Percentiles rank a stretch among this genome's conserved stretches.
Conservation (phyloP, 257 asterid genomes). For the Gentiana straminea region DNA sequence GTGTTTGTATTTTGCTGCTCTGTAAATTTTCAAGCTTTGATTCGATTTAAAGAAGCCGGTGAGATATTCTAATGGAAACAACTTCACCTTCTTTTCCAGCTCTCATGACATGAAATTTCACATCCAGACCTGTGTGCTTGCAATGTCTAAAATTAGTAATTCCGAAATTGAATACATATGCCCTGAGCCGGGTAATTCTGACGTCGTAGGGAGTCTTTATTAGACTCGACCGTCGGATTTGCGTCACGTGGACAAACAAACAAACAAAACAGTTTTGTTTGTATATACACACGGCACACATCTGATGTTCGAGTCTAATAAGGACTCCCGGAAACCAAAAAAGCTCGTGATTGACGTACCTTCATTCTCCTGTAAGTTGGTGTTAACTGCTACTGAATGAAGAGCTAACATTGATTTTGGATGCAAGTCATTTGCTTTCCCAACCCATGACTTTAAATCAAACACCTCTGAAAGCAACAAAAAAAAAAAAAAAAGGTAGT, state of each 20-base stretch:
- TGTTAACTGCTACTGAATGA: constrained; percentile 77
- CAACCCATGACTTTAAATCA: constrained; percentile 73
- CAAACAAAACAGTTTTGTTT: background rate
- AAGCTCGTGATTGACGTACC: constrained; percentile 26
- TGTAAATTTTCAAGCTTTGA: background rate
- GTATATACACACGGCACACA: background rate
- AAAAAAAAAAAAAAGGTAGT: background rate
- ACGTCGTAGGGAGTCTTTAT: too few relatives aligned
- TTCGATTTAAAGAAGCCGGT: constrained; percentile 54
- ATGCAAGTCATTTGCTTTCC: constrained; percentile 67
- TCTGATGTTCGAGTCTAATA: too few relatives aligned
- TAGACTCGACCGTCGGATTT: background rate
- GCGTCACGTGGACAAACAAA: background rate
- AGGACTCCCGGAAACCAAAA: too few relatives aligned
- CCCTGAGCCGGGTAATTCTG: too few relatives aligned
- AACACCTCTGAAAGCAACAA: constrained; percentile 41
- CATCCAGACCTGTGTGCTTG: constrained; percentile 52
- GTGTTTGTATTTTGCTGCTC: too few relatives aligned
- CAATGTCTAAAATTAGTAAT: background rate
- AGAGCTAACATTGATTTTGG: constrained; percentile 71
- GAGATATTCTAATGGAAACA: constrained; percentile 73
- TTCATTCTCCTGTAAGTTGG: constrained; percentile 84
- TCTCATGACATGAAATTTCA: constrained; percentile 70
- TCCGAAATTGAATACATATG: too few relatives aligned
- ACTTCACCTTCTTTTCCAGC: constrained; percentile 74